phyloP scores from a whole-genome alignment of 2,329 filamentous ascomycete species.

The Exophiala aquamarina region DNA sequence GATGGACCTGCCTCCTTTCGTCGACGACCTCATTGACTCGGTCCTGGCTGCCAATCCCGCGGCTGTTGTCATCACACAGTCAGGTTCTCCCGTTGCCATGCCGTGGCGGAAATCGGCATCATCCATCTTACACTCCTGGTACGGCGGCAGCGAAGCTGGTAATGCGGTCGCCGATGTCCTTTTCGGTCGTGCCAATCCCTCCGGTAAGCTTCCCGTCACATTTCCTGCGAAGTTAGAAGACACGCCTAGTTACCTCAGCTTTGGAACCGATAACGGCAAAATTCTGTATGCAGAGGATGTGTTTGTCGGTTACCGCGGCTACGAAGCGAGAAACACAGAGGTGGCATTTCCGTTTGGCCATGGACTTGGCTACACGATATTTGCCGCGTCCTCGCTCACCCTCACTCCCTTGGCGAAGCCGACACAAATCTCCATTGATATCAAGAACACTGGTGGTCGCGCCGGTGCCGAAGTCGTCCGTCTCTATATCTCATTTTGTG shows the following conservation, averaged over 20 bases:
- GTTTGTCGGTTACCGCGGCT: background rate
- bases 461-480: background rate
- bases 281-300: background rate
- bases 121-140: constrained; percentile 74
- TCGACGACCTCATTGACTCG: constrained; percentile 58
- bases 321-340: background rate
- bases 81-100: constrained; percentile 65
- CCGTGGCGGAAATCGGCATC: constrained; percentile 45
- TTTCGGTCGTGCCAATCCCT: constrained; percentile 71
- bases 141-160: constrained; percentile 78
- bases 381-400: background rate
- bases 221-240: constrained; percentile 55
- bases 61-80: constrained; percentile 72
- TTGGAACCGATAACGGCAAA: background rate
- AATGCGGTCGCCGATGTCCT: constrained; percentile 76
- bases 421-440: background rate
- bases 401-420: background rate
- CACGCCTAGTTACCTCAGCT: background rate
- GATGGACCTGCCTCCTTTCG: constrained; percentile 37
- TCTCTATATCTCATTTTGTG: background rate
- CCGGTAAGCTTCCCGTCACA: constrained; percentile 69
- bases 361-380: background rate
- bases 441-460: background rate
- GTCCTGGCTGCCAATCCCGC: constrained; percentile 65
- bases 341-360: background rate